These are phyloP conservation scores for Penicillium daleae DNA, from an alignment of 495 filamentous ascomycete species.

Conservation along the genomic window DNA sequence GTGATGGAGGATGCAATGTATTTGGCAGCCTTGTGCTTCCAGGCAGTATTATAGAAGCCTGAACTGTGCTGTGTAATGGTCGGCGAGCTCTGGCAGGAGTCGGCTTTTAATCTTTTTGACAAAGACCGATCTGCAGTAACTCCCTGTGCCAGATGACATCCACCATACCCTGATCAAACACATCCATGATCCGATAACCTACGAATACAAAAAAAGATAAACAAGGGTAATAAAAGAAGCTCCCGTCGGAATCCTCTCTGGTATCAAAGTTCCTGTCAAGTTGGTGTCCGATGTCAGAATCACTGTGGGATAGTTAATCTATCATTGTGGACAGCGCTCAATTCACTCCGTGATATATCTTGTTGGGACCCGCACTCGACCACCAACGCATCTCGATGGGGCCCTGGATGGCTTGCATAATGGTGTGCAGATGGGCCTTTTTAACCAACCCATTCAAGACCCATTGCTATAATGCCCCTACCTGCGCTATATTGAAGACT, in stretches of 20 bases:
- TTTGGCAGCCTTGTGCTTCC: neutral
- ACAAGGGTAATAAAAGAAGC: too few species aligned
- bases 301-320: neutral
- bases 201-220: too few species aligned
- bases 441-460: neutral
- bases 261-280: too few species aligned
- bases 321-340: neutral
- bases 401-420: conserved; percentile 16
- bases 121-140: neutral
- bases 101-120: neutral
- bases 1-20: neutral
- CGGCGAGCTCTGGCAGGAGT: neutral
- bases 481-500: neutral
- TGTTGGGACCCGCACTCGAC: neutral
- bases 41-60: neutral
- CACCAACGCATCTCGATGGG: conserved; percentile 17
- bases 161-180: neutral
- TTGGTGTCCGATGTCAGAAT: too few species aligned
- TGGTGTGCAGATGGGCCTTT: conserved; percentile 9
- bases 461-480: neutral
- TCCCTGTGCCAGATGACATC: neutral
- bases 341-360: neutral
- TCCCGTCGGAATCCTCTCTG: too few species aligned
- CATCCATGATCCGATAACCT: too few species aligned
- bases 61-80: neutral